Conservation (phyloP, 78 protist genomes). For the Guillardia theta region DNA sequence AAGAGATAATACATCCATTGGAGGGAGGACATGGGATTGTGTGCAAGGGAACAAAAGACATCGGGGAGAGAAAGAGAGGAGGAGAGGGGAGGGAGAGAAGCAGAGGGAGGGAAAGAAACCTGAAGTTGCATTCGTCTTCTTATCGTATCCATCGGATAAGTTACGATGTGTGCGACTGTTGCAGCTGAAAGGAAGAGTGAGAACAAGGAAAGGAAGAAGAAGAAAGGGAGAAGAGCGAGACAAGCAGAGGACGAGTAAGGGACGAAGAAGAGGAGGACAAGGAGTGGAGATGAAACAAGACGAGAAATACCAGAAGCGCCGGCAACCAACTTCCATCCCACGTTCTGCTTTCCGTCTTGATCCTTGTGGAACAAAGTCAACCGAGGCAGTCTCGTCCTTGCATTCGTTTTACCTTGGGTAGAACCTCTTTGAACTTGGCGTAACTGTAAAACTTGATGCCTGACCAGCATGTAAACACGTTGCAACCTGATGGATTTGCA, state of each 20-base stretch:
- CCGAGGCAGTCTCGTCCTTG: no score
- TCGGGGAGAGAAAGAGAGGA: no score
- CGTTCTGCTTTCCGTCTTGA: neutral
- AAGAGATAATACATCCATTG: no score
- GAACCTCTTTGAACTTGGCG: neutral
- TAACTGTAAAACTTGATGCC: neutral
- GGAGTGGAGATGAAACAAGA: neutral
- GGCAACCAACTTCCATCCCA: neutral
- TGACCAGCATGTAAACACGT: no score
- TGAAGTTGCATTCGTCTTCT: neutral
- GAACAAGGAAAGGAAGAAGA: neutral
- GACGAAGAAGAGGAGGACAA: neutral
- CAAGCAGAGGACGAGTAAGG: neutral
- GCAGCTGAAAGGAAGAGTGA: neutral
- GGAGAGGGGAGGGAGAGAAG: no score
- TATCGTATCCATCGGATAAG: slow-evolving; percentile 13
- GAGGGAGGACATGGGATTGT: no score
- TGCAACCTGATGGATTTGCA: no score
- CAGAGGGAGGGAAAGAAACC: no score
- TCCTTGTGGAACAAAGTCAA: no score
- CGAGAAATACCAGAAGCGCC: no score
- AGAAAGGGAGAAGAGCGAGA: neutral
- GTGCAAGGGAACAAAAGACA: no score
- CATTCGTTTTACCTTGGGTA: neutral
- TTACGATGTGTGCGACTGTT: neutral